Percentiles rank a stretch among this genome's conserved stretches.
Conservation (phyloP, 768 basidiomycete species). For the Psilocybe cubensis region DNA sequence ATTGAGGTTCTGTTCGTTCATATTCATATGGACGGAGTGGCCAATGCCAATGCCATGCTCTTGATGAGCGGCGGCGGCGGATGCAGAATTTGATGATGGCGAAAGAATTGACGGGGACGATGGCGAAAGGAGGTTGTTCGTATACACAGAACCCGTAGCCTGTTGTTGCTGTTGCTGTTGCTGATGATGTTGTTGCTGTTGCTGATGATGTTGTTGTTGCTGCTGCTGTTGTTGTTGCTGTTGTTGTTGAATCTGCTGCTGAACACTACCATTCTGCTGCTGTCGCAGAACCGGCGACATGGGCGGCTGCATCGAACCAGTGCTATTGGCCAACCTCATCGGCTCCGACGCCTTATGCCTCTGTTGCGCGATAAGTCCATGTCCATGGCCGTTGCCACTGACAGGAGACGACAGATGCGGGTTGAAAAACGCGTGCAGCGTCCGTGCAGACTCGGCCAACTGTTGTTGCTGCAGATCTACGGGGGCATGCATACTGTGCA, state of each 20-base stretch:
- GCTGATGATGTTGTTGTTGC: background rate
- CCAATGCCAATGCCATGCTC: background rate
- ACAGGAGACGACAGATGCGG: conserved; percentile 4
- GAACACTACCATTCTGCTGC: background rate
- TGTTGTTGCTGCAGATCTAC: background rate
- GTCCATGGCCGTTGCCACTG: background rate
- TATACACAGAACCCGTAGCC: background rate
- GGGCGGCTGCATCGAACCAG: conserved; percentile 6
- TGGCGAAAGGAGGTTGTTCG: conserved; percentile 3
- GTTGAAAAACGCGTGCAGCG: conserved; percentile 8
- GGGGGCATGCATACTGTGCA: conserved; percentile 21
- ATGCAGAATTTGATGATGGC: background rate
- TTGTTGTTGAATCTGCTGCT: conserved; percentile 6
- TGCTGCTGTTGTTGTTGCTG: too few relatives aligned
- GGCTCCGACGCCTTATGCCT: background rate
- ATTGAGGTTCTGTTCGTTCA: conserved; percentile 1
- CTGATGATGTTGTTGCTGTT: conserved; percentile 1
- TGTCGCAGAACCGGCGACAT: conserved; percentile 5
- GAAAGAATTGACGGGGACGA: background rate
- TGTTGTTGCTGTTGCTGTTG: background rate
- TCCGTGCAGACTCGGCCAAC: background rate
- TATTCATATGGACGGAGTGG: background rate
- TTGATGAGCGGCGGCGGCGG: background rate
- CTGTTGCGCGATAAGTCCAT: background rate
- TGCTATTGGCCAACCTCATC: conserved; percentile 6